Conservation (phyloP, 2,329 filamentous ascomycete species). For the Diplodia corticola region DNA sequence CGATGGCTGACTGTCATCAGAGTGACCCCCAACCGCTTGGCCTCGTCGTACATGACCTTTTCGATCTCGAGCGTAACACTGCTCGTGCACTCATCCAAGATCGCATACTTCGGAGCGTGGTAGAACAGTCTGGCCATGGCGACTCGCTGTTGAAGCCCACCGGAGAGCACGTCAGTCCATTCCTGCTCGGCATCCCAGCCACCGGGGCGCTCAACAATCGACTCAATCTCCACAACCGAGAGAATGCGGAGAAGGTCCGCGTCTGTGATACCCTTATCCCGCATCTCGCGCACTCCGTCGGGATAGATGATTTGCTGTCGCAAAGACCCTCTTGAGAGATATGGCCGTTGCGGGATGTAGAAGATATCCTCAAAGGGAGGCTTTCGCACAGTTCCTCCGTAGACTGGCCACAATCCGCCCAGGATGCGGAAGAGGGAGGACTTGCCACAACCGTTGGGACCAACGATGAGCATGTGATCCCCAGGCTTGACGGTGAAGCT, state of each 20-base stretch:
- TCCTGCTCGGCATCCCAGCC: conserved; percentile 95
- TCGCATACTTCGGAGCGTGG: conserved; percentile 88
- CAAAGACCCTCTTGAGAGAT: conserved; percentile 86
- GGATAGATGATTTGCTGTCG: conserved; percentile 97
- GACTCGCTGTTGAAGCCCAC: conserved; percentile 90
- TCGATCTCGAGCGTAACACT: conserved; percentile 95
- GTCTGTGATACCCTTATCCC: conserved; percentile 79
- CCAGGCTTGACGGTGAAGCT: conserved; percentile 85
- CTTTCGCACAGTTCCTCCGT: conserved; percentile 90
- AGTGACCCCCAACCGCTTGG: conserved; percentile 86
- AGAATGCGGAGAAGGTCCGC: conserved; percentile 76
- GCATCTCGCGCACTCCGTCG: conserved; percentile 84
- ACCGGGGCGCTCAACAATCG: conserved; percentile 74
- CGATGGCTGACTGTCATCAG: conserved; percentile 96
- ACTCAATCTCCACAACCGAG: conserved; percentile 75
- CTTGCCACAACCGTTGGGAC: conserved; percentile 96
- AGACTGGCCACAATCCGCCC: conserved; percentile 95
- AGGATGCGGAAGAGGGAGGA: conserved; percentile 95
- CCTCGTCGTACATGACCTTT: conserved; percentile 94
- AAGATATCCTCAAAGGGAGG: conserved; percentile 92
- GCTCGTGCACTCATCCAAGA: conserved; percentile 94
- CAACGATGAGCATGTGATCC: conserved; percentile 90
- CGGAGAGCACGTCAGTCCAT: conserved; percentile 92
- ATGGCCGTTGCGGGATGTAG: conserved; percentile 95
- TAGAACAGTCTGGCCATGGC: conserved; percentile 97